Base-by-base conservation (phyloP, 2,329 filamentous ascomycete genomes). In the Rosellinia necatrix region DNA sequence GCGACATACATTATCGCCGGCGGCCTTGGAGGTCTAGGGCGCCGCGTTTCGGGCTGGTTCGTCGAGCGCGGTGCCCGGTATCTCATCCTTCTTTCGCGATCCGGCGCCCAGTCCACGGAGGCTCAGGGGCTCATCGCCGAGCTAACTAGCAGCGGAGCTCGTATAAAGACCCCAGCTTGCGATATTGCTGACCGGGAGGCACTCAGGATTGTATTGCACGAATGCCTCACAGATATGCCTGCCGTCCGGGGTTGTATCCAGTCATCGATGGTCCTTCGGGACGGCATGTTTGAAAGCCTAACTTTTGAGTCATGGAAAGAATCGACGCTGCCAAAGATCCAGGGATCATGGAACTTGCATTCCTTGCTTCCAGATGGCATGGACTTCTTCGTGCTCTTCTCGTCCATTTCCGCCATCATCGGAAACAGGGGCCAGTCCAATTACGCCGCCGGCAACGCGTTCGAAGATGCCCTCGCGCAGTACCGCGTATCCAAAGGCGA, bases 371-470 rank as follows among this genome's bases (percentile, higher is more conserved):
- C 52, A 2, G 9, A 12, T 12, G 37, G 7, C 6, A n/a, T 56
- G 2, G 53, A 56, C 47, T 56, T 56, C 24, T 56, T 56, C 29
- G 32, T 56, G 29, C 19, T 44, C n/a, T 10, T 51, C 22, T 43
- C 37, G 4, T 51, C 46, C 21, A 17, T 41, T 12, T 7, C 15
- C 7, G 47, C 13, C 13, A 37, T 27, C n/a, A 3, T 12, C 10
- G 32, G 32, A 7, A 22, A n/a, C 19, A 2, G 4, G 2, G 35
- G 27, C 2, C 49, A 49, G 5, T 41, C 37, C 22, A 54, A 54
- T n/a, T 54, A 58, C 12, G 44, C 34, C 12, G 37, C 50, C 5
- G 50, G 38, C 30, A 41, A 41, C 38, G 19, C 37, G 10, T 54
- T 29, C 27, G 15, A 54, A 24, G 50, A 54, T 34, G 10, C 8